Evolutionary conservation across 768 basidiomycete species (phyloP), one percentile per base, ranked within the genome.

Genomic region (Boletales sp.): DNA sequence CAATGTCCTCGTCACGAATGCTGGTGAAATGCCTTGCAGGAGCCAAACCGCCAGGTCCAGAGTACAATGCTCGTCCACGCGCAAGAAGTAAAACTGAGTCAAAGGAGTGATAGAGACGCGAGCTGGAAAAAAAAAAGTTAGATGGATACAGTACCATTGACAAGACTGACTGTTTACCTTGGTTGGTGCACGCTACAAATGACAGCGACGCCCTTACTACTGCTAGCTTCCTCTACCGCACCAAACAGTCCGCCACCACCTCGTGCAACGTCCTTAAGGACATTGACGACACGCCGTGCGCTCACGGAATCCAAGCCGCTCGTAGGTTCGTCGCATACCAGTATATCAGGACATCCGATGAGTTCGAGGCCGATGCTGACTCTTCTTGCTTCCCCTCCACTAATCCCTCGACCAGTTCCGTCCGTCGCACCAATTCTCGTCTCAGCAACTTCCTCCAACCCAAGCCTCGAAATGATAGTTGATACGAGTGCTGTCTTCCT

Each of bases 331-430:
- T 97, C 94, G 30, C 93, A 74, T 27, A 95, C 81, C 36, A 97
- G 68, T 11, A 97, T 74, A 61, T 93, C 90, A 0, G 94, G 94
- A 36, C 79, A 77, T 0, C 90, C 86, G 42, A 95, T 84, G 10
- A 97, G 76, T 70, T 95, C 94, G 34, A 94, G 69, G 6, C 92
- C 94, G 52, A 97, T 94, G 50, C 86, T 91, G 6, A 97, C 88
- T 43, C 94, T 74, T 40, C 94, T 78, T 76, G 90, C 89, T 67
- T 97, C 93, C 10, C 94, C 94, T 11, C 94, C 94, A 59, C 87
- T 90, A 45, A 97, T 92, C 0, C 91, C 94, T 41, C 92, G 75
- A 17, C 80, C 75, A 54, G 86, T 84, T 6, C 82, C 80, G 10
- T 84, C 83, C 5, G 78, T 77, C 14, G 81, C 66, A 4, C 68